Base-by-base conservation (phyloP, 495 filamentous ascomycete species). In the Annulohypoxylon stygium region DNA sequence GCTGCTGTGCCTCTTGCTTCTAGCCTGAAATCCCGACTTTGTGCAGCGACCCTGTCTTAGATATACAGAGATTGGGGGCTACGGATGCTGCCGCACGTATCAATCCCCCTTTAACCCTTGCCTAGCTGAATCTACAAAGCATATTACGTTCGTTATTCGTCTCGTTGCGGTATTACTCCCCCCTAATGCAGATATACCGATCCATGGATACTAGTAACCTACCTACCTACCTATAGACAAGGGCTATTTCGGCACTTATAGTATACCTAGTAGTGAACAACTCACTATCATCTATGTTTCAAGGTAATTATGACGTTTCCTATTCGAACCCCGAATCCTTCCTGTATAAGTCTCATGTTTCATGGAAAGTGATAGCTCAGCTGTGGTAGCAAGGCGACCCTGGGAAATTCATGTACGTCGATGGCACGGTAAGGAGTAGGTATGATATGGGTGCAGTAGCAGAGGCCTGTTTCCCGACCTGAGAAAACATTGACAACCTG, bases 251-350 rank as follows among this genome's bases (percentile, higher is more conserved):
- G 53, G 53, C 33, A 57, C n/a, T 57, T 36, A 33, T 12, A 57
- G 4, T 37, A n/a, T 20, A n/a, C n/a, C n/a, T n/a, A n/a, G n/a
- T n/a, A 39, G 4, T 20, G 14, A 20, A 57, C 16, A 57, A 11
- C 20, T 37, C n/a, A 57, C 5, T 37, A 37, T 36, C 30, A 9
- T 37, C 30, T 33, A 57, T 37, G 33, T 57, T 57, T 36, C 53
- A 57, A 57, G 33, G n/a, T 16, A 16, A 37, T 37, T 57, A 57
- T 37, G n/a, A 33, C 12, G 53, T 37, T 10, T 57, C 37, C 7
- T 23, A 9, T 47, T 16, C 48, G 33, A 67, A 60, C 50, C 68
- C 61, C 51, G 50, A 53, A 71, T 77, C 75, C 71, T 75, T 67
- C 68, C 50, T 47, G 65, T 50, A 37, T 34, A 51, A 23, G 23